Conservation (phyloP, 345 rosid genomes). For the Citrus glauca region DNA sequence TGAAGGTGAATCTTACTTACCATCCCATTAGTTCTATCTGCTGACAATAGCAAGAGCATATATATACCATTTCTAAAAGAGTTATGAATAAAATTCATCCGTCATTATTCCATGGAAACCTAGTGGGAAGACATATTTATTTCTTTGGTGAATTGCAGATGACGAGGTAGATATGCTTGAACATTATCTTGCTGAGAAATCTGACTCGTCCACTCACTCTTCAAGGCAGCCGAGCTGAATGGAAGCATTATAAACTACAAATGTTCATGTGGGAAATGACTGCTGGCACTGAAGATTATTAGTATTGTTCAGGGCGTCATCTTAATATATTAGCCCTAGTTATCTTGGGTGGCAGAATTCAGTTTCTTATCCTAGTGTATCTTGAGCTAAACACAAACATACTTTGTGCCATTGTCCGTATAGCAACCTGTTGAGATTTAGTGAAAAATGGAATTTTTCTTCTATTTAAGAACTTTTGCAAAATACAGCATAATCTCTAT, state of each 20-base stretch:
- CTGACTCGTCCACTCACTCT: slow-evolving; percentile 56
- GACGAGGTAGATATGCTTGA: slow-evolving; percentile 96
- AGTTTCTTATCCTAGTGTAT: too few relatives aligned
- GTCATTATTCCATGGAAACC: not conserved
- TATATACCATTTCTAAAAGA: not conserved
- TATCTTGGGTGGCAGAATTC: too few relatives aligned
- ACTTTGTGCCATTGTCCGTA: too few relatives aligned
- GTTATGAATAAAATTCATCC: not conserved
- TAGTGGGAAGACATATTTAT: not conserved
- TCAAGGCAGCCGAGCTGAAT: slow-evolving; percentile 40
- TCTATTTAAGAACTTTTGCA: too few relatives aligned
- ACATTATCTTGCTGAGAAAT: slow-evolving; percentile 90
- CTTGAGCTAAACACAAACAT: too few relatives aligned
- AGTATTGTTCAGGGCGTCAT: not conserved
- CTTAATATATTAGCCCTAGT: not conserved
- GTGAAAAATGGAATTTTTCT: too few relatives aligned
- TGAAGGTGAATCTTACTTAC: slow-evolving; percentile 53
- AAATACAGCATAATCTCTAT: too few relatives aligned
- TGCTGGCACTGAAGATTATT: not conserved
- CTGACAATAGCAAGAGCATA: not conserved
- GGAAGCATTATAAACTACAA: not conserved
- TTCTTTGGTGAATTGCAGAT: slow-evolving; percentile 35
- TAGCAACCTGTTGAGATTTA: too few relatives aligned
- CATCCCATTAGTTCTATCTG: not conserved
- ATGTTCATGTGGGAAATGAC: not conserved